Conservation (phyloP, 2,329 filamentous ascomycete genomes). For the Coniella lustricola region DNA sequence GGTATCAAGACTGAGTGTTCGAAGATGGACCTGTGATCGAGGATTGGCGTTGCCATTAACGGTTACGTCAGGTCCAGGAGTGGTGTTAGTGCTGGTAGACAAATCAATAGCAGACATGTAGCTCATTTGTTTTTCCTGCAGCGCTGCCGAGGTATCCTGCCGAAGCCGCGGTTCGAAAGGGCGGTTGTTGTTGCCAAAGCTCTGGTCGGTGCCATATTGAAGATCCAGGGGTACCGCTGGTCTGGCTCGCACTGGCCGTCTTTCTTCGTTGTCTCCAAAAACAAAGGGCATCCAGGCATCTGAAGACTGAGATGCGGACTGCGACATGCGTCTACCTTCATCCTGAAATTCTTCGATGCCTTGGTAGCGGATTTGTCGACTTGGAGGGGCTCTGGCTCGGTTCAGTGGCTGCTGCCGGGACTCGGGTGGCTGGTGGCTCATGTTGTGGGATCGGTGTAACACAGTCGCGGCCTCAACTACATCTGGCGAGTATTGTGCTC, state of each 20-base stretch:
- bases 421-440: conserved; percentile 16
- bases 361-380: conserved; percentile 37
- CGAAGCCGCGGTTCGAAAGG: conserved; percentile 51
- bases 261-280: conserved; percentile 26
- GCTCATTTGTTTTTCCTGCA: conserved; percentile 48
- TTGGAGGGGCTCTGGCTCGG: conserved; percentile 23
- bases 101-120: conserved; percentile 51
- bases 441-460: conserved; percentile 25
- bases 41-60: conserved; percentile 22
- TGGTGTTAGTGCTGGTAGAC: conserved; percentile 51
- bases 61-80: conserved; percentile 50
- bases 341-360: conserved; percentile 35
- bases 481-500: conserved; percentile 35
- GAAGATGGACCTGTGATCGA: conserved; percentile 21
- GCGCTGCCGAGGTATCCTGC: conserved; percentile 51
- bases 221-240: conserved; percentile 33
- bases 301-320: conserved; percentile 20
- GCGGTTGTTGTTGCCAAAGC: conserved; percentile 46
- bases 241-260: conserved; percentile 20
- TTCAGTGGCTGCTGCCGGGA: conserved; percentile 1
- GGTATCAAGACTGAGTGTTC: conserved; percentile 27
- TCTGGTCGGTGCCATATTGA: conserved; percentile 63
- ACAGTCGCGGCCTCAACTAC: conserved; percentile 52
- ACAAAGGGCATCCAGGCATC: conserved; percentile 17
- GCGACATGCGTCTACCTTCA: conserved; percentile 27